Conservation (phyloP, 495 filamentous ascomycete species). For the Talaromyces proteolyticus region DNA sequence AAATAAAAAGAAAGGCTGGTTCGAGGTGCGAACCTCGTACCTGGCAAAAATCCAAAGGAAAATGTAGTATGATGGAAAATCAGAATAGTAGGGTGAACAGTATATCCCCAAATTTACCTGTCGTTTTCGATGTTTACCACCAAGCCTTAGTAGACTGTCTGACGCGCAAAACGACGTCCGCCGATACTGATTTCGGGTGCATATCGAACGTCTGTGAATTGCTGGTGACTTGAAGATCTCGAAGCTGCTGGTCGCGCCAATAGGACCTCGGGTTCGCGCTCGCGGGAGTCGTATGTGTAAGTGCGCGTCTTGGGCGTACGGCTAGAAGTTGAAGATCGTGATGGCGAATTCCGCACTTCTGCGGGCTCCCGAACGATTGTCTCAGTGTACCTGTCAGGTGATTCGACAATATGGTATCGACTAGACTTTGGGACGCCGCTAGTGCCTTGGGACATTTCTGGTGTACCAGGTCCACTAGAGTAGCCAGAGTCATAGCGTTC, state of each 20-base stretch:
- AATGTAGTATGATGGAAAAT: no score
- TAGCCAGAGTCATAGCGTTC: slow-evolving; percentile 41
- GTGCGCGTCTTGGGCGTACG: not conserved
- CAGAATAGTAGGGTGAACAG: not conserved
- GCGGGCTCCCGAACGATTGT: not conserved
- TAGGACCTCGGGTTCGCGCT: slow-evolving; percentile 1
- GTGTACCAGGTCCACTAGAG: slow-evolving; percentile 33
- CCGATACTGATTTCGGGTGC: not conserved
- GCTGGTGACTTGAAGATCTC: slow-evolving; percentile 4
- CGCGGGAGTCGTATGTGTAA: slow-evolving; percentile 13
- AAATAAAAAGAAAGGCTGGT: not conserved
- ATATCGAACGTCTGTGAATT: slow-evolving; percentile 14
- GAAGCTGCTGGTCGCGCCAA: slow-evolving; percentile 2
- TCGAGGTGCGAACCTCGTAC: not conserved
- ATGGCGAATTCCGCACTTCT: not conserved
- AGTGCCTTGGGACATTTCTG: slow-evolving; percentile 24
- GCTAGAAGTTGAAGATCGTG: no score
- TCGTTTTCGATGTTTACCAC: not conserved
- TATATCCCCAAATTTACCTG: not conserved
- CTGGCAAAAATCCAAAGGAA: no score
- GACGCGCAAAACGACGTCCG: slow-evolving; percentile 1
- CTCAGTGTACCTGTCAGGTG: not conserved
- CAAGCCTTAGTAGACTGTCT: not conserved
- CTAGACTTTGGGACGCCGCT: slow-evolving; percentile 11
- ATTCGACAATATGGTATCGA: not conserved